phyloP scores from a whole-genome alignment of 148 eudicot species.

The Diospyros lotus region DNA sequence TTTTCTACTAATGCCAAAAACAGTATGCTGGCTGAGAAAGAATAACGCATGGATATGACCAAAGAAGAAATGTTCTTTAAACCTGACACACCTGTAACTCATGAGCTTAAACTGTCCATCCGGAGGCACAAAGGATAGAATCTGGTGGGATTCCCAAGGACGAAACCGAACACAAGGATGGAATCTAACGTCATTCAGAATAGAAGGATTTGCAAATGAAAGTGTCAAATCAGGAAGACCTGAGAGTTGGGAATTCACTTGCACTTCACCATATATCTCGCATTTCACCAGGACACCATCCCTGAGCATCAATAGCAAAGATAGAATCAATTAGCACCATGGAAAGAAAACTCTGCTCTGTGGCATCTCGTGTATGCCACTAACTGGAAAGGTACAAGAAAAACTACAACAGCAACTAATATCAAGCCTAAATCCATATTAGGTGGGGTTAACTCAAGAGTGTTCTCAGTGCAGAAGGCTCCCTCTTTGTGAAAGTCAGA shows the following conservation, averaged over 20 bases:
- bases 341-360: constrained; percentile 1
- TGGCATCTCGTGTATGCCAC: background rate
- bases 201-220: constrained; percentile 76
- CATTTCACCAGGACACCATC: constrained; percentile 88
- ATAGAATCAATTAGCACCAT: constrained; percentile 5
- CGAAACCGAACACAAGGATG: constrained; percentile 96
- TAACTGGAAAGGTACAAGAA: no score
- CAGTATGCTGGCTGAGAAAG: no score
- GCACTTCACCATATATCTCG: constrained; percentile 89
- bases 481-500: no score
- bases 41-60: background rate
- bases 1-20: no score
- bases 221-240: constrained; percentile 92
- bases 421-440: no score
- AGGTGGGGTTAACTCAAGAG: no score
- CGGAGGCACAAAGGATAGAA: constrained; percentile 92
- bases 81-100: constrained; percentile 74
- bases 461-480: no score
- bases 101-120: constrained; percentile 96
- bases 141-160: constrained; percentile 88
- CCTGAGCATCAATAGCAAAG: constrained; percentile 43
- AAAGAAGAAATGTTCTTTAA: background rate
- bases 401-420: no score
- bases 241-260: constrained; percentile 78
- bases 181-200: constrained; percentile 81